phyloP scores from a whole-genome alignment of 495 filamentous ascomycete genomes.

The Penicillium longicatenatum region DNA sequence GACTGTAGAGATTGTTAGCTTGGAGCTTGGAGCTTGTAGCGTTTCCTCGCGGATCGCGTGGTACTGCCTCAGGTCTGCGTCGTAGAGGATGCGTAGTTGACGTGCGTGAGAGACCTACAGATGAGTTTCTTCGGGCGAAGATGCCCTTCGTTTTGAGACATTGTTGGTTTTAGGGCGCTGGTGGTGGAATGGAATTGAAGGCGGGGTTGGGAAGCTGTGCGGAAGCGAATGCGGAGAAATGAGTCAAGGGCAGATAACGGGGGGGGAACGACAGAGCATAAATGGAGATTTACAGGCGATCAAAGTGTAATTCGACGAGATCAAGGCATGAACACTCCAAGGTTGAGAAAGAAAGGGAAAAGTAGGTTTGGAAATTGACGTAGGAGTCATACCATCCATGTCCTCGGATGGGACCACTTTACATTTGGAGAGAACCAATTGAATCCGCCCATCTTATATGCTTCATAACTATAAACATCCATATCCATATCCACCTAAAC shows the following conservation, averaged over 20 bases:
- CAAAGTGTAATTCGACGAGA: not conserved
- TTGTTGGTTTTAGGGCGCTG: slow-evolving; percentile 5
- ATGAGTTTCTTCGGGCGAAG: slow-evolving; percentile 49
- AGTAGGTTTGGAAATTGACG: not conserved
- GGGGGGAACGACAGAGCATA: slow-evolving; percentile 3
- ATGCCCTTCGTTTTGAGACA: slow-evolving; percentile 18
- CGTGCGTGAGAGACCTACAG: slow-evolving; percentile 27
- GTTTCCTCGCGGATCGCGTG: slow-evolving; percentile 13
- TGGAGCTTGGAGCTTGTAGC: slow-evolving; percentile 1
- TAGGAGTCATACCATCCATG: not conserved
- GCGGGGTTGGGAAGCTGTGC: slow-evolving; percentile 20
- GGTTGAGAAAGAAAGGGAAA: not conserved
- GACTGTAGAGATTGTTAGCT: slow-evolving; percentile 32
- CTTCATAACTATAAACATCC: not conserved
- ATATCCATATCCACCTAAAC: not conserved
- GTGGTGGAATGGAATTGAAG: slow-evolving; percentile 18
- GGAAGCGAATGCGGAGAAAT: slow-evolving; percentile 21
- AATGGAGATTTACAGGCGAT: not conserved
- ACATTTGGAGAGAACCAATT: too few species aligned
- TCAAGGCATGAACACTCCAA: not conserved
- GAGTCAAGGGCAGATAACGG: slow-evolving; percentile 16
- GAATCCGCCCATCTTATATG: too few species aligned
- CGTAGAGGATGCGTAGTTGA: not conserved
- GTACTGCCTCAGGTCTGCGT: not conserved
- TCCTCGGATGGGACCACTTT: too few species aligned